These are phyloP conservation scores for Colletotrichum tofieldiae DNA, from an alignment of 2,329 filamentous ascomycete genomes.

Conservation along the genomic window DNA sequence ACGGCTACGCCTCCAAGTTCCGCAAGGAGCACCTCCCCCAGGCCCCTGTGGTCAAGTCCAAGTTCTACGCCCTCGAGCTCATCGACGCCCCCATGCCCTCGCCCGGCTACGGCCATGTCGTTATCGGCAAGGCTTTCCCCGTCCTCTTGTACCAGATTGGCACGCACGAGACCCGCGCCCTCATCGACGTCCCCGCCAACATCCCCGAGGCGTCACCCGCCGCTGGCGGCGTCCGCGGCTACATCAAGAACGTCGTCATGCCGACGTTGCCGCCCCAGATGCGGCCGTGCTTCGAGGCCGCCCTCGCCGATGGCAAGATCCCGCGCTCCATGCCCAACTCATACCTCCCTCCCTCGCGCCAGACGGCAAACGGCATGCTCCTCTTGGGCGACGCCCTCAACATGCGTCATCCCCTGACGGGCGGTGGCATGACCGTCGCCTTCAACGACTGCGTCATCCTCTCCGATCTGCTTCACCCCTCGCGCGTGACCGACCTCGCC, in stretches of 20 bases:
- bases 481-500: constrained; percentile 77
- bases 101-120: constrained; percentile 86
- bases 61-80: constrained; percentile 95
- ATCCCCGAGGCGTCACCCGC: constrained; percentile 80
- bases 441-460: constrained; percentile 92
- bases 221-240: constrained; percentile 86
- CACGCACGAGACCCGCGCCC: constrained; percentile 89
- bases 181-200: constrained; percentile 89
- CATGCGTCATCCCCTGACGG: constrained; percentile 98
- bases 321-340: constrained; percentile 94
- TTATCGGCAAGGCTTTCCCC: constrained; percentile 83
- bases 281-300: constrained; percentile 80
- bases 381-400: constrained; percentile 96
- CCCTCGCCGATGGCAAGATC: constrained; percentile 84
- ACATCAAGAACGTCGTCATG: constrained; percentile 85
- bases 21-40: constrained; percentile 82
- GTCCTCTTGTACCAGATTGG: constrained; percentile 98
- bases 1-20: constrained; percentile 95
- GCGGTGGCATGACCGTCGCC: constrained; percentile 97
- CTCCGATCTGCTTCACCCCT: constrained; percentile 79
- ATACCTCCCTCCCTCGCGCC: constrained; percentile 84
- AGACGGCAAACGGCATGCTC: constrained; percentile 74
- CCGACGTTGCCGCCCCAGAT: constrained; percentile 82
- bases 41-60: constrained; percentile 81
- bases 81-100: constrained; percentile 87